Conservation (phyloP, 345 rosid species). For the Hypericum androsaemum region DNA sequence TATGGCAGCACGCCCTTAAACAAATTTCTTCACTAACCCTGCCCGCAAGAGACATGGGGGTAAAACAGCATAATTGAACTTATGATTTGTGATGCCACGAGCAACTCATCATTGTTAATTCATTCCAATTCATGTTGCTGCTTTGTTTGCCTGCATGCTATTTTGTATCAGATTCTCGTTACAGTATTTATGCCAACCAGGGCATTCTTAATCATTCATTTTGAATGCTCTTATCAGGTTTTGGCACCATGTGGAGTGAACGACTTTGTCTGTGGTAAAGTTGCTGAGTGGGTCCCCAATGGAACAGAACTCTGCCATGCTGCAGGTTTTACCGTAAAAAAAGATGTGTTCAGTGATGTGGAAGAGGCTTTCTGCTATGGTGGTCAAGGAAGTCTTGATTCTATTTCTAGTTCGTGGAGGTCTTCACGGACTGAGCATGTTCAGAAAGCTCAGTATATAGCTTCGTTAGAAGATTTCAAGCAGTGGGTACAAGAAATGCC, state of each 20-base stretch:
- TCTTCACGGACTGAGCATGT: slow-evolving; percentile 29
- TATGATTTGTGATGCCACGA: no score
- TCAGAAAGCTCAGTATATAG: slow-evolving; percentile 19
- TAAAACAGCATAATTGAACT: no score
- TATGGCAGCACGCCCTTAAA: no score
- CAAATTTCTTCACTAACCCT: no score
- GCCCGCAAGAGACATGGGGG: no score
- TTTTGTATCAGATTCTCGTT: no score
- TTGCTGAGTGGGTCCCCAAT: slow-evolving; percentile 68
- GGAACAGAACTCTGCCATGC: slow-evolving; percentile 81
- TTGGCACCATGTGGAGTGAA: slow-evolving; percentile 69
- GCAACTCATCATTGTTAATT: no score
- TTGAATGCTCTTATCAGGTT: slow-evolving; percentile 33
- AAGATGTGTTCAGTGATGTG: slow-evolving; percentile 16
- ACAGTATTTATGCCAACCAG: no score
- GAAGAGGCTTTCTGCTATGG: slow-evolving; percentile 68
- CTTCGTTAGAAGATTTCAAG: slow-evolving; percentile 29
- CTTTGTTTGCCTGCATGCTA: no score
- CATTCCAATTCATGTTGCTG: no score
- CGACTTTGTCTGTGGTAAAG: slow-evolving; percentile 74
- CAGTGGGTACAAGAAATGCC: slow-evolving; percentile 44
- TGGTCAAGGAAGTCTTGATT: slow-evolving; percentile 67
- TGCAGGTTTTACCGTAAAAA: slow-evolving; percentile 65
- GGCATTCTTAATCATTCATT: not conserved
- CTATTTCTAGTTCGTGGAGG: slow-evolving; percentile 69